Conservation (phyloP, 1,284 basidiomycete species). For the Lignosus rhinocerotis region DNA sequence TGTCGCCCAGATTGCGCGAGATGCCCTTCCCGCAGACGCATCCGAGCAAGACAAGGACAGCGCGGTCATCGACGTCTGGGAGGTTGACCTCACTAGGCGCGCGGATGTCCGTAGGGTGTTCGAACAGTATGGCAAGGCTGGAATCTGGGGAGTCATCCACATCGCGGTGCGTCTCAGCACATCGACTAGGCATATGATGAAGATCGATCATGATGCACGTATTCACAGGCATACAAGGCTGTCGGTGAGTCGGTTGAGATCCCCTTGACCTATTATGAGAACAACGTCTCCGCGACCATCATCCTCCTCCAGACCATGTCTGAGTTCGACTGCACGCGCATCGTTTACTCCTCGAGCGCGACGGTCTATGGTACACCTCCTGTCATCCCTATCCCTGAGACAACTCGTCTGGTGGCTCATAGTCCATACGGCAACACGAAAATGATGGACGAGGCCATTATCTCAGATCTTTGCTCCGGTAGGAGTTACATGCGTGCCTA, state of each 20-base stretch:
- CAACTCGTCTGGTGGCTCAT: conserved; percentile 85
- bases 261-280: conserved; percentile 90
- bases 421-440: conserved; percentile 97
- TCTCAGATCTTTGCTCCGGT: conserved; percentile 88
- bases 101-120: conserved; percentile 78
- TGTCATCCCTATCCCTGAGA: conserved; percentile 92
- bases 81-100: conserved; percentile 74
- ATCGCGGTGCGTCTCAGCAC: conserved; percentile 68
- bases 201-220: too few species aligned
- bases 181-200: too few species aligned
- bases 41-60: conserved; percentile 66
- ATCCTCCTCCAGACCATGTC: conserved; percentile 85
- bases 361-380: conserved; percentile 99
- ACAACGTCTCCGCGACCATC: conserved; percentile 88
- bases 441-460: conserved; percentile 89
- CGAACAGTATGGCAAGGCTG: conserved; percentile 82
- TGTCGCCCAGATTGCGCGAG: conserved; percentile 78
- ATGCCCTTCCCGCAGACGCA: conserved; percentile 63
- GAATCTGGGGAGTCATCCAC: conserved; percentile 98
- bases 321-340: conserved; percentile 78
- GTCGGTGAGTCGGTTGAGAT: conserved; percentile 96
- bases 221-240: conserved; percentile 86
- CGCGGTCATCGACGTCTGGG: conserved; percentile 67
- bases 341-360: conserved; percentile 98
- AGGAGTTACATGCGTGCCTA: conserved; percentile 28